Evolutionary conservation across 2,329 filamentous ascomycete species (phyloP).

Genomic region (Madurella fahalii): DNA sequence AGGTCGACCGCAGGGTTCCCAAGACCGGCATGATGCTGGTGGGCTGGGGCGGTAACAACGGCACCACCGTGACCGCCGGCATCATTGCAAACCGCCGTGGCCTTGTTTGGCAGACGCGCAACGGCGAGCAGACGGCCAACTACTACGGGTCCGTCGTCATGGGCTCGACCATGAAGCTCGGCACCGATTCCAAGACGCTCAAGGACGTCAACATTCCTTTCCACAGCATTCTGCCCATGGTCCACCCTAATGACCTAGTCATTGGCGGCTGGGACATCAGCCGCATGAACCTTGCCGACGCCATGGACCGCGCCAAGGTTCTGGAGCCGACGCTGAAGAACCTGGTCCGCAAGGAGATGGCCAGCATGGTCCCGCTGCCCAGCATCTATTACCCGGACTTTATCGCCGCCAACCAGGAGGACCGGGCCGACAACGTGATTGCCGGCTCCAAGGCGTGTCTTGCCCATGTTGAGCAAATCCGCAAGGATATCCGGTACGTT

Average conservation of each 20-base stretch:
- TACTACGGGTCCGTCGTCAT: slow-evolving; percentile 99
- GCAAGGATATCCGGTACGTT: slow-evolving; percentile 77
- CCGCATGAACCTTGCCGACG: slow-evolving; percentile 77
- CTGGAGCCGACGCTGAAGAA: slow-evolving; percentile 92
- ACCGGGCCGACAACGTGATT: slow-evolving; percentile 87
- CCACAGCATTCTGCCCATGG: slow-evolving; percentile 90
- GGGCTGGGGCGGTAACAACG: slow-evolving; percentile 97
- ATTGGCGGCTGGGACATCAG: slow-evolving; percentile 98
- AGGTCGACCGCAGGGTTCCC: slow-evolving; percentile 88
- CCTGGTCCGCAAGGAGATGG: slow-evolving; percentile 90
- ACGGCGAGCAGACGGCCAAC: slow-evolving; percentile 80
- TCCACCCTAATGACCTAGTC: slow-evolving; percentile 91
- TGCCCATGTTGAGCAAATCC: slow-evolving; percentile 89
- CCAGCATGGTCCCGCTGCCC: slow-evolving; percentile 78
- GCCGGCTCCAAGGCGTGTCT: slow-evolving; percentile 77
- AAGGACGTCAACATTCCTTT: slow-evolving; percentile 96
- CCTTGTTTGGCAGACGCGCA: slow-evolving; percentile 88
- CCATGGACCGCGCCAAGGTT: slow-evolving; percentile 94
- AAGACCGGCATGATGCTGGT: slow-evolving; percentile 97
- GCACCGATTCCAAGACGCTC: slow-evolving; percentile 75
- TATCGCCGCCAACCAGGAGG: slow-evolving; percentile 97
- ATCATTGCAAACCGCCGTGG: slow-evolving; percentile 91
- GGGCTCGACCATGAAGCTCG: slow-evolving; percentile 95
- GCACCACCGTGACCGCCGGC: slow-evolving; percentile 92
- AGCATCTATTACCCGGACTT: slow-evolving; percentile 99